Conservation (phyloP, 305 asterid species). For the Fraxinus dipetala region DNA sequence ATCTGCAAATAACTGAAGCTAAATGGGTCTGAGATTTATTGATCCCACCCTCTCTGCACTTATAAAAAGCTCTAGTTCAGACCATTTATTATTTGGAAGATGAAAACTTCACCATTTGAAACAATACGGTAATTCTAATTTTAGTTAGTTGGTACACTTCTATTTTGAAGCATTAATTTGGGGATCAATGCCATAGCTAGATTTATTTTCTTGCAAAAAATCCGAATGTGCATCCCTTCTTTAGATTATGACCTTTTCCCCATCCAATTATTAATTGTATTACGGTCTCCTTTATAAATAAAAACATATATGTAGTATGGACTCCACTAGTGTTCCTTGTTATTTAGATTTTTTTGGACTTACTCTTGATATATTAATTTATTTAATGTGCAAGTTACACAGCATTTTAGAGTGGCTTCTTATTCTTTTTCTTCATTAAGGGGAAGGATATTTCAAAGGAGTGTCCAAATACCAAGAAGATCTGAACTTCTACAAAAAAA, state of each 20-base stretch:
- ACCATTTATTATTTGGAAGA: background rate
- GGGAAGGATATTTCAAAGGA: background rate
- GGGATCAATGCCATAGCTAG: conserved; percentile 4
- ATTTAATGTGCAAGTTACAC: background rate
- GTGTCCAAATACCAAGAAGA: background rate
- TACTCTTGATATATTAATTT: background rate
- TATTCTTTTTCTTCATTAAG: background rate
- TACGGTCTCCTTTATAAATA: background rate
- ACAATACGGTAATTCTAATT: background rate
- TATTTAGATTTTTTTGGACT: background rate
- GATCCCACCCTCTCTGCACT: background rate
- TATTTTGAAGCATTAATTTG: background rate
- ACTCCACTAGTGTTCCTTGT: background rate
- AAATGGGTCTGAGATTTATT: background rate
- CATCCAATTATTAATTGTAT: background rate
- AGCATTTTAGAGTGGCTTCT: background rate
- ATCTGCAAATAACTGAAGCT: background rate
- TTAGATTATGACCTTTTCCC: background rate
- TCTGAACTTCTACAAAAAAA: background rate
- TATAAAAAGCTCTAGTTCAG: background rate
- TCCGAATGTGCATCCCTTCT: background rate
- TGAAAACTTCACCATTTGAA: background rate
- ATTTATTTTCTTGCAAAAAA: background rate
- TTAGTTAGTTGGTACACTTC: conserved; percentile 3
- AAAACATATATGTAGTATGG: background rate